Conservation (phyloP, 1,284 basidiomycete species). For the Puccinia brachypodii region DNA sequence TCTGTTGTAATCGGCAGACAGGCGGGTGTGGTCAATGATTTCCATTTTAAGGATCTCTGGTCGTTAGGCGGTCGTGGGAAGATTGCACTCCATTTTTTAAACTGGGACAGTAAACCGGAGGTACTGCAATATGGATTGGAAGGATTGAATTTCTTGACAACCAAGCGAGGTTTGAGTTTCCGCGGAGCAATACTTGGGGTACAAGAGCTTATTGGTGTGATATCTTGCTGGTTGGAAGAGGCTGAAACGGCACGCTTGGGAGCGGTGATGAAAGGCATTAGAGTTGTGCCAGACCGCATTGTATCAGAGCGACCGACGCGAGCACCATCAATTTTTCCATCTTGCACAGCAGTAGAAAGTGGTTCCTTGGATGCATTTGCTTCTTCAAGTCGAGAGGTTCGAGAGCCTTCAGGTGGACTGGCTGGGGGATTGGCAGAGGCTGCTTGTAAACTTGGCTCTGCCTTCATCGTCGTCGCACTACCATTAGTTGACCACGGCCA, state of each 20-base stretch:
- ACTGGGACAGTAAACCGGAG: slow-evolving; percentile 61
- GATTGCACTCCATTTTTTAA: slow-evolving; percentile 82
- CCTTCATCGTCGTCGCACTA: not conserved
- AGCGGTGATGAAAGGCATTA: slow-evolving; percentile 49
- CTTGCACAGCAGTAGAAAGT: not conserved
- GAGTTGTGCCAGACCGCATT: slow-evolving; percentile 29
- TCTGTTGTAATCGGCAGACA: slow-evolving; percentile 93
- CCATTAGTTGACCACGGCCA: slow-evolving; percentile 43
- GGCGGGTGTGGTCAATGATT: slow-evolving; percentile 57
- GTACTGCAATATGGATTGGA: slow-evolving; percentile 60
- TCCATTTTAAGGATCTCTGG: slow-evolving; percentile 41
- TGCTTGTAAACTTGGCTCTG: slow-evolving; percentile 17
- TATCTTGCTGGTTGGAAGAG: slow-evolving; percentile 44
- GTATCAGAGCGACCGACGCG: slow-evolving; percentile 41
- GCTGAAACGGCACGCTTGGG: slow-evolving; percentile 31
- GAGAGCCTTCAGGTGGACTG: slow-evolving; percentile 33
- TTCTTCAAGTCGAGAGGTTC: slow-evolving; percentile 27
- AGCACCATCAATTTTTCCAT: not conserved
- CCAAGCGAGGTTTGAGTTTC: slow-evolving; percentile 14
- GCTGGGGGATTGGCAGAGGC: slow-evolving; percentile 11
- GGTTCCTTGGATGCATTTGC: slow-evolving; percentile 20
- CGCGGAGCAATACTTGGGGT: slow-evolving; percentile 6
- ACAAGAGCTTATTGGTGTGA: slow-evolving; percentile 38
- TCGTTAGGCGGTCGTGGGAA: slow-evolving; percentile 68
- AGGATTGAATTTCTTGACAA: slow-evolving; percentile 67